Evolutionary conservation across 2,329 filamentous ascomycete species (phyloP), one percentile per base, ranked within the genome.

Genomic region (Didymella pinodella): DNA sequence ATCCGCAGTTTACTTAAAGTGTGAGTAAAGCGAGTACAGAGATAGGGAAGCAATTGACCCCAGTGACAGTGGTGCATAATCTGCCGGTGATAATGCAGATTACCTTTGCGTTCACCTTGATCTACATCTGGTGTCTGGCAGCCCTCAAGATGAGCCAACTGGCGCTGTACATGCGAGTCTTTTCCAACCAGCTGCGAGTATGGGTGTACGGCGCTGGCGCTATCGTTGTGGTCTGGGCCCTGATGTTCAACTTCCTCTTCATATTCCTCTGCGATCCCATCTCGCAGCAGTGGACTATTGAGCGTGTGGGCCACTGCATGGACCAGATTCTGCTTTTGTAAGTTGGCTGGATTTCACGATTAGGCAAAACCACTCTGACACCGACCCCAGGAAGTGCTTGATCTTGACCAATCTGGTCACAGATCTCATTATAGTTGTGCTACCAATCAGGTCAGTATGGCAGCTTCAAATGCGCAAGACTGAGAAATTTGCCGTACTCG

Each of bases 221-320:
- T 7, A 61, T 68, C 18, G 61, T 68, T 22, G 18, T 67, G 10
- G 34, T 61, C 14, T 68, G 66, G 65, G 66, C 63, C 12, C n/a
- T 68, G 22, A 43, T 63, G 36, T 68, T 68, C 56, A 68, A 68
- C 45, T 68, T 68, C 22, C 26, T 68, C 28, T 67, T 67, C 46
- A 54, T 68, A 16, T 68, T 68, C 40, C 57, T 68, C 16, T 68
- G 66, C 56, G 63, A 68, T n/a, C 66, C 65, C 11, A 66, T 68
- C 36, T 38, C 65, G 18, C 65, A 68, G n/a, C 66, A 68, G 43
- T 68, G 66, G 66, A 67, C 65, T 3, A 38, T 67, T 12, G 32
- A 62, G 22, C 65, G 65, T 36, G 59, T 66, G 20, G 66, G 66
- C 44, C 61, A 66, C 47, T 68, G 66, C 54, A 60, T 68, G 63